These are phyloP conservation scores for Blastobotrys ciferrii DNA, from an alignment of 1,139 yeast genomes.

Conservation along the genomic window DNA sequence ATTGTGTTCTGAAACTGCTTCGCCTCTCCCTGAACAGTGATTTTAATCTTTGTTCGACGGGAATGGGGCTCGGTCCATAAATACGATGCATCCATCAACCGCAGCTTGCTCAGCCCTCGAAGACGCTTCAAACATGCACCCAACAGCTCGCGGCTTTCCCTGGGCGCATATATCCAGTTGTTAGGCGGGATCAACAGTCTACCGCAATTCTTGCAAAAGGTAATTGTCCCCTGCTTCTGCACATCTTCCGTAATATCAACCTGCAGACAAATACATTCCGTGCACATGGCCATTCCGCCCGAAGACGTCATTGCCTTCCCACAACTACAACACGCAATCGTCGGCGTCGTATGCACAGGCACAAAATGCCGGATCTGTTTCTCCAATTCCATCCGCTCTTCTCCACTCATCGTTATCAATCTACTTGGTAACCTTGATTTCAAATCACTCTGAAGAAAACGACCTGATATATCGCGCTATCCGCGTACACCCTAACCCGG, in stretches of 20 bases:
- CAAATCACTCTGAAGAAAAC: constrained; percentile 4
- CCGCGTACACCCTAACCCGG: too few relatives aligned
- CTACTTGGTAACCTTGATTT: background rate
- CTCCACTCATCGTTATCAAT: too few relatives aligned
- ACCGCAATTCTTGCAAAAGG: constrained; percentile 96
- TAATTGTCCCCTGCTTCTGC: constrained; percentile 86
- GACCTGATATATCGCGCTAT: too few relatives aligned
- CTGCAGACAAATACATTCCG: constrained; percentile 90
- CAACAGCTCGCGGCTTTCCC: constrained; percentile 87
- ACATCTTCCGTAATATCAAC: constrained; percentile 95
- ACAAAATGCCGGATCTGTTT: constrained; percentile 25
- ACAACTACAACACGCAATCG: constrained; percentile 95
- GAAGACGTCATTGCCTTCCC: constrained; percentile 97
- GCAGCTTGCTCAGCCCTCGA: constrained; percentile 80
- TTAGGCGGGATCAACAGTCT: constrained; percentile 89
- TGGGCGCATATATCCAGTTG: constrained; percentile 88
- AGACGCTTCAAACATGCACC: constrained; percentile 87
- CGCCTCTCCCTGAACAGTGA: constrained; percentile 96
- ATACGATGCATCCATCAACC: constrained; percentile 89
- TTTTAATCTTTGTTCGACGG: constrained; percentile 82
- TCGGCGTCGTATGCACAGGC: constrained; percentile 55
- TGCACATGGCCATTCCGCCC: constrained; percentile 86
- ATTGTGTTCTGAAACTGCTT: constrained; percentile 70
- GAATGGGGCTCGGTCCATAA: constrained; percentile 99
- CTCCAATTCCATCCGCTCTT: constrained; percentile 10